Evolutionary conservation across 73 alveolate genomes (phyloP), one percentile per base, ranked within the genome.

Genomic region (Paramecium primaurelia): DNA sequence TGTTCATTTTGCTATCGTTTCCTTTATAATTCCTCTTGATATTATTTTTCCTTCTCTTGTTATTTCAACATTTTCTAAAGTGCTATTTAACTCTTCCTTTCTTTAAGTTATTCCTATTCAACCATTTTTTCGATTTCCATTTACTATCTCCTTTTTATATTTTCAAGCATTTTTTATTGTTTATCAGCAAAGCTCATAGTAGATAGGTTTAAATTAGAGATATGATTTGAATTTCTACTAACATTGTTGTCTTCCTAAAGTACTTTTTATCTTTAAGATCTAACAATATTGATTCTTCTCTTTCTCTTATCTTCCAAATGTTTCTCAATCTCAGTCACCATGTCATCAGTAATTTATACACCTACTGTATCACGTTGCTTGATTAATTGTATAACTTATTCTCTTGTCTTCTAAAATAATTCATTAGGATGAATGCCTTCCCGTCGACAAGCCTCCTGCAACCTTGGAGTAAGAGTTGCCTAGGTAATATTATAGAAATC

Each of bases 151-250:
- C 91, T 42, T 80, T 80, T 80, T 34, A 80, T 80, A 28, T 80
- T 80, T 44, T 80, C 91, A 0, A 80, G 77, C 91, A 80, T 80
- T 47, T 80, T 80, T 47, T 42, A 45, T 80, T 80, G 73, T 64
- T 80, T 80, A 40, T 80, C 91, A 14, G 91, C 91, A 49, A 80
- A 80, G 16, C 91, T 80, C 91, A 80, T 80, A 2, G 71, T 80
- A 6, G 91, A 80, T 4, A 80, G 51, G 37, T 80, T 80, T 25
- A 80, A 49, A 36, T 45, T 80, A 12, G 91, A 44, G 16, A 44
- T 80, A 26, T 28, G 71, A 18, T 40, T 80, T 25, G 59, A 73
- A 37, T 73, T 34, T 6, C 47, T 59, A 36, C 91, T 49, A 40
- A 80, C 87, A 37, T 40, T 80, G 51, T 28, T 64, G 26, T 80